Evolutionary conservation across 139 green algal genomes (phyloP), one percentile per base, ranked within the genome.

Genomic region (Coelastrella sp.): DNA sequence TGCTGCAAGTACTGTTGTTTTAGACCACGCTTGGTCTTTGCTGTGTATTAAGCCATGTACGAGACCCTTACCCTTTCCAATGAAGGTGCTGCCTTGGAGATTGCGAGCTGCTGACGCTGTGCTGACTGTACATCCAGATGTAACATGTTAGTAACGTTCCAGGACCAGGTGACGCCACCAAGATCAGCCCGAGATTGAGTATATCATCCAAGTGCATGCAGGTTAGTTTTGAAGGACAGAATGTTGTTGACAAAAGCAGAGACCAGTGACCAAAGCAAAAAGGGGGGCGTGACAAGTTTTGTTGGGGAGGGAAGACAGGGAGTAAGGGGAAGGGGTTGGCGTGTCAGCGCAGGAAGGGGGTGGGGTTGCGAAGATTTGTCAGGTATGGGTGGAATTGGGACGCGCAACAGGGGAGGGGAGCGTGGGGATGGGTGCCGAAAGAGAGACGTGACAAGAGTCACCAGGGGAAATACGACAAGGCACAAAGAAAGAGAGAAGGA

Each of bases 1-100:
- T 73, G 79, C 79, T 23, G 79, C 79, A 14, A 85, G 57, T 4
- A 85, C 57, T 73, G 79, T 85, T 14, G 79, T 85, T 61, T n/a
- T 85, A 32, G 68, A 76, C 68, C 68, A 76, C 8, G 10, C 61
- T 47, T 47, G 32, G 32, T 47, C 32, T 47, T 47, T 47, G 32
- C 32, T 47, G 32, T 47, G 32, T 47, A 47, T 47, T 47, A 47
- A 47, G 11, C 61, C 61, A 71, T 71, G 61, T 47, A 47, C 32
- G 32, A 47, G 32, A 71, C 68, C 68, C 68, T 76, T 76, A 76
- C 68, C 68, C 16, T 76, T 22, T 14, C 68, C 68, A 22, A n/a
- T 8, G 17, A 76, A 76, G 68, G n/a, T 22, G 6, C 14, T 23
- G 14, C 68, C 68, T 76, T 76, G 68, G 2, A 76, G 68, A 76